Base-by-base conservation (phyloP, 2,329 filamentous ascomycete species). In the Sphaerulina vaccinii region DNA sequence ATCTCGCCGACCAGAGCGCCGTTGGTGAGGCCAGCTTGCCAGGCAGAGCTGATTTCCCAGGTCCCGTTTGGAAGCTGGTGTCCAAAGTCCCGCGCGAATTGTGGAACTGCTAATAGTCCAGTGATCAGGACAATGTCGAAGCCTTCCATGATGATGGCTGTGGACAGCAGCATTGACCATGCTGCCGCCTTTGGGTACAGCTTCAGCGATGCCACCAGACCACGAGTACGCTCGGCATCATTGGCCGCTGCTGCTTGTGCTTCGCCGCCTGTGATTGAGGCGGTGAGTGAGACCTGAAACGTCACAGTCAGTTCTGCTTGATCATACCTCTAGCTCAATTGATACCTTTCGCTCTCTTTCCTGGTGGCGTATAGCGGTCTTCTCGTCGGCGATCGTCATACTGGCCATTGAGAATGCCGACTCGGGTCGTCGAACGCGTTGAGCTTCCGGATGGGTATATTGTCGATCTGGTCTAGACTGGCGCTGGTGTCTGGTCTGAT, bases 21-120 rank as follows among this genome's bases (percentile, higher is more conserved):
- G 50, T 81, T 81, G 5, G 74, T 76, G 2, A 84, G 62, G 0
- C 73, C 80, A 0, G 77, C 76, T 62, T 83, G 80, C 81, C 81
- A 85, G 0, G 75, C 70, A 0, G 79, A 75, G 1, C 77, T 73
- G 18, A 84, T 69, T 33, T 74, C 69, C 51, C 77, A 78, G 35
- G 71, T 72, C 1, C 66, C 69, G 1, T 64, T 65, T 1, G 65
- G 56, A 22, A 65, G 69, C 33, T 57, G 35, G 5, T 46, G 16
- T 11, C 77, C 77, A 54, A 74, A 81, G n/a, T 54, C 51, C 29
- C 58, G 49, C 24, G 57, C 42, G 51, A 70, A 70, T 2, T 62
- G 47, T 7, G 62, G 61, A 10, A 62, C 65, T n/a, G 63, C 71
- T 47, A 68, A 70, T 38, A 73, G 64, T 11, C 59, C 65, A 15